Base-by-base conservation (phyloP, 306 rosid species). In the Inga leiocalycina region DNA sequence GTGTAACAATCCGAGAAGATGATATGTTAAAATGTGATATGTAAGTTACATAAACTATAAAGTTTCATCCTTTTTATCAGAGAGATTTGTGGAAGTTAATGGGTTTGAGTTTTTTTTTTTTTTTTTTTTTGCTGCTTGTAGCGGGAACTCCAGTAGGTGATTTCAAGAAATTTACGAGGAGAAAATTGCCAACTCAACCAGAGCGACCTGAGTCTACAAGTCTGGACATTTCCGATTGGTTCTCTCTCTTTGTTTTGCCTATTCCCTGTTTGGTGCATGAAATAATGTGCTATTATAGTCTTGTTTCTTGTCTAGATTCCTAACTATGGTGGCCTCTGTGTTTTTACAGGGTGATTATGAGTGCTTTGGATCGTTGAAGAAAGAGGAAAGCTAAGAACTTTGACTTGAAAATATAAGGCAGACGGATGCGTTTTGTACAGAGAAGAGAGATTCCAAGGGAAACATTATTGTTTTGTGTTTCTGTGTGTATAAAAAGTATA, bases 291-390 rank as follows among this genome's bases (percentile, higher is more conserved):
- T 17, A 30, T 69, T n/a, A 49, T 39, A 5, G 37, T 54, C n/a
- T 48, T 56, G 7, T 4, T 51, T 51, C 8, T 19, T 41, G 65
- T 35, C 11, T 41, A 16, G 46, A 10, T 48, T 22, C 30, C 34
- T 52, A 64, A 75, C 15, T 61, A 76, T 64, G 17, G 54, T 5
- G 17, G 49, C 17, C 35, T 73, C 5, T 39, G 22, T 61, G 8
- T 51, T 78, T 3, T 81, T 91, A 75, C 91, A 95, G 99, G 99
- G 85, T 93, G 67, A 88, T 92, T 69, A 67, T 80, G 88, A 91
- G 86, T 79, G 91, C 91, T 76, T 77, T 89, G 85, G 98, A 95
- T 89, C 93, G 93, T 65, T 91, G 93, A 94, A 77, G 92, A 94
- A 76, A 77, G 87, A 84, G 75, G 81, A 81, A 71, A 74, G 79